Conservation (phyloP, 306 rosid species). For the Begonia masoniana region DNA sequence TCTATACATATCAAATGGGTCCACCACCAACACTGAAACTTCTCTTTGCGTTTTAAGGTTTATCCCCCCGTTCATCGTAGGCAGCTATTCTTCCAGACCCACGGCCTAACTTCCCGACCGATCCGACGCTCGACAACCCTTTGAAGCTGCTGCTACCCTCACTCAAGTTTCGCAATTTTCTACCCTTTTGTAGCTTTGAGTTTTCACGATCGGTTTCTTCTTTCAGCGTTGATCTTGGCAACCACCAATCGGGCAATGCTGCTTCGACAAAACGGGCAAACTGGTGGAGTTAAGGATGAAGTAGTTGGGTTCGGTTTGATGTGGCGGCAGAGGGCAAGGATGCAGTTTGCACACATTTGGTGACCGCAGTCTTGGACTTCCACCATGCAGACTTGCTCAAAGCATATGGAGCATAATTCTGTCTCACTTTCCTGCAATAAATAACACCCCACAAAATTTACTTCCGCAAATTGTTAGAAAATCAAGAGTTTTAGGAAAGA, state of each 20-base stretch:
- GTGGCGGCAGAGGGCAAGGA: slow-evolving; percentile 87
- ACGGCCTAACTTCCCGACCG: slow-evolving; percentile 63
- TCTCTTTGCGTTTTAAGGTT: slow-evolving; percentile 23
- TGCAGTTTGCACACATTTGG: slow-evolving; percentile 97
- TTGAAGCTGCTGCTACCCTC: slow-evolving; percentile 88
- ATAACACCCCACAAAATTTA: not conserved
- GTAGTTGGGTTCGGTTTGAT: slow-evolving; percentile 76
- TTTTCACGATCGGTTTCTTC: slow-evolving; percentile 24
- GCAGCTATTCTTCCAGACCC: slow-evolving; percentile 57
- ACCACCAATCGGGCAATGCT: slow-evolving; percentile 43
- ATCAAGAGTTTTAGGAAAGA: not conserved
- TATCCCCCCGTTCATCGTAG: slow-evolving; percentile 57
- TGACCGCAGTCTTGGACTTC: slow-evolving; percentile 85
- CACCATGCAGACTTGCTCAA: slow-evolving; percentile 78
- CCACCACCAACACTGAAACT: slow-evolving; percentile 8
- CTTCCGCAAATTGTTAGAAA: too few relatives aligned
- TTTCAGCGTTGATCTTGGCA: slow-evolving; percentile 31
- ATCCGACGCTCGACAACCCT: slow-evolving; percentile 43
- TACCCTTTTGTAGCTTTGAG: slow-evolving; percentile 52
- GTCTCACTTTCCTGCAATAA: slow-evolving; percentile 66
- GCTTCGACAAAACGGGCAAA: slow-evolving; percentile 94
- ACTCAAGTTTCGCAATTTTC: slow-evolving; percentile 43
- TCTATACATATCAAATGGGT: slow-evolving; percentile 25
- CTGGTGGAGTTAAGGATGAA: slow-evolving; percentile 50
- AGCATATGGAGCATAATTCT: slow-evolving; percentile 88